phyloP scores from a whole-genome alignment of 2,329 filamentous ascomycete species.

The Fusarium decemcellulare region DNA sequence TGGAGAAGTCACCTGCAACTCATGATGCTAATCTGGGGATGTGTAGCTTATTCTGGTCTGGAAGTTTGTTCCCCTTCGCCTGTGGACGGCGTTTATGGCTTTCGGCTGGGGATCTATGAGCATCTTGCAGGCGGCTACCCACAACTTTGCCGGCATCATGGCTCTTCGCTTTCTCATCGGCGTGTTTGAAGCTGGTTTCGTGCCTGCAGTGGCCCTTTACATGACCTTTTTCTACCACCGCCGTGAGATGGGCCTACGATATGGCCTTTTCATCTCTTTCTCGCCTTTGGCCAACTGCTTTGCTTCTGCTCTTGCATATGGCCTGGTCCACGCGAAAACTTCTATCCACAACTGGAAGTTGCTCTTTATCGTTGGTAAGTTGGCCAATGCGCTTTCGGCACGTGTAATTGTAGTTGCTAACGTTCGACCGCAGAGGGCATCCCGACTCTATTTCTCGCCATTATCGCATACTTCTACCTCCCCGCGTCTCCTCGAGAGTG shows the following conservation, averaged over 20 bases:
- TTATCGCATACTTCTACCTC: background rate
- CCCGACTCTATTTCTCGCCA: background rate
- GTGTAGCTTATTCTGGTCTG: slow-evolving; percentile 29
- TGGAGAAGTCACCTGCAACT: too few relatives aligned
- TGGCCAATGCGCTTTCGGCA: background rate
- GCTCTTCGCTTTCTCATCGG: slow-evolving; percentile 48
- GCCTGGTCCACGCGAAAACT: background rate
- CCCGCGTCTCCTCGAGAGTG: slow-evolving; percentile 66
- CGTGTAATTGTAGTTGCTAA: background rate
- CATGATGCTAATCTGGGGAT: background rate
- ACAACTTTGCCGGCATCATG: slow-evolving; percentile 9
- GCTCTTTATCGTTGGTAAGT: background rate
- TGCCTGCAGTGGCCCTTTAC: slow-evolving; percentile 58
- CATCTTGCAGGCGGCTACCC: slow-evolving; percentile 1
- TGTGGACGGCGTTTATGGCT: slow-evolving; percentile 33
- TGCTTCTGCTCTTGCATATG: slow-evolving; percentile 75
- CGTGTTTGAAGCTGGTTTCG: slow-evolving; percentile 60
- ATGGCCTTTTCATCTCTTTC: slow-evolving; percentile 78
- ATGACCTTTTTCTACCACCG: slow-evolving; percentile 63
- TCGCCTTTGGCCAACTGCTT: slow-evolving; percentile 78
- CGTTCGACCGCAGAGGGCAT: background rate
- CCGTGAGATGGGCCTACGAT: slow-evolving; percentile 77
- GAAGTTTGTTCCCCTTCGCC: slow-evolving; percentile 36
- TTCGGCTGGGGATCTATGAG: slow-evolving; percentile 24
- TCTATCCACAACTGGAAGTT: background rate